Evolutionary conservation across 2,329 filamentous ascomycete species (phyloP), one percentile per base, ranked within the genome.

Genomic region (Aschersonia sp.): DNA sequence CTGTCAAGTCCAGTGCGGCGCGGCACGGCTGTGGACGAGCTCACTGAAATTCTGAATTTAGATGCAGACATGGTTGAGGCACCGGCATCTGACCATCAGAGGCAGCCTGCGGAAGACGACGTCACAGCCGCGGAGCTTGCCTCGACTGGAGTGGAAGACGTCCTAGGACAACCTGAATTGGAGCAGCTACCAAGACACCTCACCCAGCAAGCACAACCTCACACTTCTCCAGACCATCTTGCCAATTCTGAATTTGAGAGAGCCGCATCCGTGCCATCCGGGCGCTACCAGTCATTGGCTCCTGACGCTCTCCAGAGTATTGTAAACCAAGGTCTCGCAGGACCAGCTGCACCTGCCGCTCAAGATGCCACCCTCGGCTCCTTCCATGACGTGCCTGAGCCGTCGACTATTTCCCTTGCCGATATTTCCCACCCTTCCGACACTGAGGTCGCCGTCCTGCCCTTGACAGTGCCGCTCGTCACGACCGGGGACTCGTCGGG

Each of bases 391-490:
- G 31, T 22, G 22, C 22, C 55, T 2, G 54, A 59, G 3, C 57
- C 56, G n/a, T 51, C 55, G 9, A 67, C 66, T 2, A 54, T 68
- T 30, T 65, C 65, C n/a, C 59, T 64, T 5, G 64, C 66, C 14
- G 65, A 63, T 39, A 63, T 68, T 11, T 64, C 56, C 41, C 59
- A 56, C 22, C 10, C 5, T 39, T 57, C 55, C 29, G 59, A 57
- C 32, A 50, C 56, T 4, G 53, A 52, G 5, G 55, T 50, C 11
- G 45, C 50, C 12, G 48, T 51, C 1, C 54, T 57, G 4, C 47
- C 56, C 4, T 44, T 59, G 8, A 45, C 22, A 22, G 22, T 22
- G 22, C 22, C 22, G 22, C 22, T 22, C 22, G 22, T 22, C 22
- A 2, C 22, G 22, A 22, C 22, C 22, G 22, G 22, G 22, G 22